A percentile compares a stretch with the other conserved stretches of the same genome.
phyloP scores from a whole-genome alignment of 129 eudicot genomes.

The Helianthus tuberosus region DNA sequence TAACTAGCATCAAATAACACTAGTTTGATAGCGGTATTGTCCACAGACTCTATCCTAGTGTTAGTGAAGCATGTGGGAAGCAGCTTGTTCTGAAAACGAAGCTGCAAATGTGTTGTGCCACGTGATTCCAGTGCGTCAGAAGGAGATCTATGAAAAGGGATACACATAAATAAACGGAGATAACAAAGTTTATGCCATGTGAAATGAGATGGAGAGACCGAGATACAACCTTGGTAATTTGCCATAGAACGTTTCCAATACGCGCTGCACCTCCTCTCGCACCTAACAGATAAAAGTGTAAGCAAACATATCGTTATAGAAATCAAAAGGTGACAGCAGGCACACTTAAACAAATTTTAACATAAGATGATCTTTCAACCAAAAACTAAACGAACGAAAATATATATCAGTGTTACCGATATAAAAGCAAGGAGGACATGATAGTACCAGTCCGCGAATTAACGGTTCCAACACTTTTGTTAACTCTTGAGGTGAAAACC shows the following conservation, averaged over 20 bases:
- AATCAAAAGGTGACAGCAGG: constrained; percentile 7
- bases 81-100: constrained; percentile 52
- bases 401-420: too few relatives aligned
- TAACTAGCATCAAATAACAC: constrained; percentile 55
- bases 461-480: constrained; percentile 58
- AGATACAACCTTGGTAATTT: constrained; percentile 53
- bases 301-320: neutral
- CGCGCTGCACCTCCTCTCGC: constrained; percentile 61
- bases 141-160: constrained; percentile 37
- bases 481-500: constrained; percentile 44
- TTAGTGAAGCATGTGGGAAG: constrained; percentile 62
- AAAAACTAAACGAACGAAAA: neutral
- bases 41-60: constrained; percentile 46
- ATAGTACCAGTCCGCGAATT: constrained; percentile 59
- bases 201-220: neutral
- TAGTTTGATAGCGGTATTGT: constrained; percentile 41
- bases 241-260: constrained; percentile 29
- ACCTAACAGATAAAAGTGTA: constrained; percentile 40
- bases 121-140: constrained; percentile 43
- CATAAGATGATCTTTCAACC: too few relatives aligned
- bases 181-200: neutral
- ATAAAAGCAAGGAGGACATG: neutral
- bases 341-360: constrained; percentile 4
- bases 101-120: constrained; percentile 46
- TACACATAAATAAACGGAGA: neutral